phyloP scores from a whole-genome alignment of 768 basidiomycete species.

The Hypsizygus marmoreus region DNA sequence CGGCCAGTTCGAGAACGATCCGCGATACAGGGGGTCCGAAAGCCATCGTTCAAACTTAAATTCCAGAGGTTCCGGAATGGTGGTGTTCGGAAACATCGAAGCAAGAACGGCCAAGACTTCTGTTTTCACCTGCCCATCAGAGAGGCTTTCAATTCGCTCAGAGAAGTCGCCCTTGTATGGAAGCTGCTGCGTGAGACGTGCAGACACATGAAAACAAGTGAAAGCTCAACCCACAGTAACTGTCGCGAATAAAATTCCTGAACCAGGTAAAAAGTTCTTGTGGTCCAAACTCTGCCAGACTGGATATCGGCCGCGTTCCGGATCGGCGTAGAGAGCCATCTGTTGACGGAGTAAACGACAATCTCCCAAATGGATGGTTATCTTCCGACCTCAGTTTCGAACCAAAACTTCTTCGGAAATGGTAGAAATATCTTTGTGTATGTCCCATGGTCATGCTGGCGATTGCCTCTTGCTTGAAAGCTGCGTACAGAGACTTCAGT shows the following conservation, averaged over 20 bases:
- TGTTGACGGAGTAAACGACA: slow-evolving; percentile 13
- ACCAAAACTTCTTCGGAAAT: slow-evolving; percentile 63
- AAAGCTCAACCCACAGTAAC: slow-evolving; percentile 37
- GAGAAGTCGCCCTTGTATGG: slow-evolving; percentile 57
- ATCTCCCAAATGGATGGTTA: background rate
- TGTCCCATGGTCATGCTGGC: slow-evolving; percentile 64
- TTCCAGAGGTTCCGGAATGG: slow-evolving; percentile 55
- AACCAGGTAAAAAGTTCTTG: slow-evolving; percentile 57
- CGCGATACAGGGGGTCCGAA: slow-evolving; percentile 52
- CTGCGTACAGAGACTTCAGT: slow-evolving; percentile 5
- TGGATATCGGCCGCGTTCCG: slow-evolving; percentile 60
- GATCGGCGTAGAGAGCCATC: slow-evolving; percentile 61
- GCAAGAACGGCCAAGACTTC: slow-evolving; percentile 62
- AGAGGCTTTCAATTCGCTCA: slow-evolving; percentile 55
- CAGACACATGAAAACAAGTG: background rate
- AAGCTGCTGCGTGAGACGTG: background rate
- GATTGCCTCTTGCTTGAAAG: slow-evolving; percentile 66
- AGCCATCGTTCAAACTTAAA: slow-evolving; percentile 61
- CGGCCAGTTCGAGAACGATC: slow-evolving; percentile 74
- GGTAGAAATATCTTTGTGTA: slow-evolving; percentile 73
- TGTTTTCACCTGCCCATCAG: slow-evolving; percentile 43
- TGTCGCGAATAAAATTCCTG: slow-evolving; percentile 56
- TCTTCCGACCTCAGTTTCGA: too few relatives aligned
- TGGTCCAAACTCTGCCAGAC: slow-evolving; percentile 71
- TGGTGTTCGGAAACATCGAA: slow-evolving; percentile 57